phyloP scores from a whole-genome alignment of 116 monocot species.

The Dioscorea cayenensis region DNA sequence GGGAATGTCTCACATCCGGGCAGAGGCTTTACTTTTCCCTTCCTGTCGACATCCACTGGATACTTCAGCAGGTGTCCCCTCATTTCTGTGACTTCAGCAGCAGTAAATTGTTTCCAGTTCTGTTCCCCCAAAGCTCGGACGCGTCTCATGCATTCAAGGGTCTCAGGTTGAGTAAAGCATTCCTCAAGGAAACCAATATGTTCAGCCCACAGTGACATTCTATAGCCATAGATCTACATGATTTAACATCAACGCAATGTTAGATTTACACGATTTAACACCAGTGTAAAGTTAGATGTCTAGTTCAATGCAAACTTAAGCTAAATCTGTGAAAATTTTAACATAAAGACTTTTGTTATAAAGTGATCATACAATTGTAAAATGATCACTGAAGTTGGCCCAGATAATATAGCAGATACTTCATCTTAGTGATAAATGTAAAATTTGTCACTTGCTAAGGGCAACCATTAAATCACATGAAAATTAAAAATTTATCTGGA shows the following conservation, averaged over 20 bases:
- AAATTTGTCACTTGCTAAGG: no score
- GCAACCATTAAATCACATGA: no score
- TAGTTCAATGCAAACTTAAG: no score
- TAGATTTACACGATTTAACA: background rate
- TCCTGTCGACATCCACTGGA: conserved; percentile 58
- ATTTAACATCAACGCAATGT: background rate
- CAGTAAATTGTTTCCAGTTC: conserved; percentile 61
- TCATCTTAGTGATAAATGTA: no score
- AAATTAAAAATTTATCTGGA: background rate
- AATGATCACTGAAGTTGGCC: no score
- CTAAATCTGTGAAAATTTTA: no score
- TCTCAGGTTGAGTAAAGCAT: conserved; percentile 53
- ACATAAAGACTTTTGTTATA: no score
- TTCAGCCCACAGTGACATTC: conserved; percentile 93
- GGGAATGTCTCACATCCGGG: conserved; percentile 50
- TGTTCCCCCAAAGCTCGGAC: conserved; percentile 32
- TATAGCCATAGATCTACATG: conserved; percentile 74
- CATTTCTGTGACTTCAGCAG: conserved; percentile 55
- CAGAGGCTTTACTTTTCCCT: conserved; percentile 56
- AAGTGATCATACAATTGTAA: no score
- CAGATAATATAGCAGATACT: no score
- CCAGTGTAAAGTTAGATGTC: background rate
- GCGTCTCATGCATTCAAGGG: conserved; percentile 60
- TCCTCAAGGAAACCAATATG: conserved; percentile 64
- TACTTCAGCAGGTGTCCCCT: conserved; percentile 73